Conservation (phyloP, 495 filamentous ascomycete species). For the Chaetomium tenue region DNA sequence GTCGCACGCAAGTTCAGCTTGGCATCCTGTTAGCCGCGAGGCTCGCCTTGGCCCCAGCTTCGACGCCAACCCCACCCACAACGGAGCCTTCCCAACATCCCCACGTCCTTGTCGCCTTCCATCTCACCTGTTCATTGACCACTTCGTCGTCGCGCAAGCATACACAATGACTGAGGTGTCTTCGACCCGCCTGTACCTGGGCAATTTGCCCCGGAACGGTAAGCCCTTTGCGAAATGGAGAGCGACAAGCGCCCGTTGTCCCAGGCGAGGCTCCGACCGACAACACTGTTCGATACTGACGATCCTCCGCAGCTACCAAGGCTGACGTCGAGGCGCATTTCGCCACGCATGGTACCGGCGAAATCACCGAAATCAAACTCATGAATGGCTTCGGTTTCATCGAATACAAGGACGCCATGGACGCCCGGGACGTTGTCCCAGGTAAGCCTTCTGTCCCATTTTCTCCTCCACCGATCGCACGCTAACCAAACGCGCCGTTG, state of each 20-base stretch:
- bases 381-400: slow-evolving; percentile 99
- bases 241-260: neutral
- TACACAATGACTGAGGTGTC: slow-evolving; percentile 72
- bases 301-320: slow-evolving; percentile 71
- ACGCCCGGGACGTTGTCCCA: slow-evolving; percentile 95
- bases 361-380: slow-evolving; percentile 97
- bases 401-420: slow-evolving; percentile 96
- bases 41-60: slow-evolving; percentile 12
- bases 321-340: slow-evolving; percentile 96
- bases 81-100: slow-evolving; percentile 8
- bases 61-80: slow-evolving; percentile 6
- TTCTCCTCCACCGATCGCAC: neutral
- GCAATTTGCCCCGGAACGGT: slow-evolving; percentile 96
- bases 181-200: slow-evolving; percentile 90
- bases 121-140: neutral
- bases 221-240: slow-evolving; percentile 43
- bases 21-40: neutral
- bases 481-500: slow-evolving; percentile 31
- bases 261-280: slow-evolving; percentile 9
- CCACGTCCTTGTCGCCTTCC: slow-evolving; percentile 7
- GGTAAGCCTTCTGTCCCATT: slow-evolving; percentile 57
- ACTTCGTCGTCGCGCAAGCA: slow-evolving; percentile 5
- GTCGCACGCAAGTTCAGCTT: neutral
- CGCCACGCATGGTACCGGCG: slow-evolving; percentile 88
- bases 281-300: slow-evolving; percentile 17